Evolutionary conservation across 257 asterid genomes (phyloP), one percentile per base, ranked within the genome.

Genomic region (Solanum okadae): DNA sequence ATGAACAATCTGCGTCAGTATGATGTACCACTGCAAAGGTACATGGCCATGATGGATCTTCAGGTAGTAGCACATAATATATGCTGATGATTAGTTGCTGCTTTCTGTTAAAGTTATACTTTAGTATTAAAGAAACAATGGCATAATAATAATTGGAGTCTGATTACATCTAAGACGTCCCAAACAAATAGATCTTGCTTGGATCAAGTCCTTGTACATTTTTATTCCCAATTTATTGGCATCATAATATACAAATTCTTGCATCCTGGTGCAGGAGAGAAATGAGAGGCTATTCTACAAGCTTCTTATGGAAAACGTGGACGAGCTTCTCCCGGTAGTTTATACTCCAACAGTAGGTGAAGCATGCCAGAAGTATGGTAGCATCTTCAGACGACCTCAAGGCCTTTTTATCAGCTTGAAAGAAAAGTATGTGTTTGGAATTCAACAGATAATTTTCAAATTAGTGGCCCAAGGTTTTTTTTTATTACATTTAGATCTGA

Each of bases 31-130:
- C 88, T 97, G 86, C 99, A 97, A 86, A 93, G 95, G 89, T 97
- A 97, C 94, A 96, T 95, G 98, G 99, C 99, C 88, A 97, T 97
- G 99, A 97, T 95, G 99, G 99, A 97, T 93, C 99, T 97, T 89
- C 99, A 97, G 99, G 99, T 97, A 91, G 68, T 31, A 52, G 31
- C 85, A 25, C 65, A 79, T 79, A 5, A 18, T 75, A 25, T 75
- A 16, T 81, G 68, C 86, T 81, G 1, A 0, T 38, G 61, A 77
- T 77, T 40, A 38, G 86, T 46, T 46, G 18, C 70, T 82, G 42
- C 27, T 82, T 10, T 49, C 42, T 81, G 85, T 46, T 81, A 46
- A 15, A 29, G 25, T 44, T 46, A 27, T 82, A 82, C 68, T 82
- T 82, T 31, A 18, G 44, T 49, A 73, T 29, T 44, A 25, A 56